Evolutionary conservation across 169 alveolate species (phyloP), one percentile per base, ranked within the genome.

Genomic region (Cytauxzoon felis): DNA sequence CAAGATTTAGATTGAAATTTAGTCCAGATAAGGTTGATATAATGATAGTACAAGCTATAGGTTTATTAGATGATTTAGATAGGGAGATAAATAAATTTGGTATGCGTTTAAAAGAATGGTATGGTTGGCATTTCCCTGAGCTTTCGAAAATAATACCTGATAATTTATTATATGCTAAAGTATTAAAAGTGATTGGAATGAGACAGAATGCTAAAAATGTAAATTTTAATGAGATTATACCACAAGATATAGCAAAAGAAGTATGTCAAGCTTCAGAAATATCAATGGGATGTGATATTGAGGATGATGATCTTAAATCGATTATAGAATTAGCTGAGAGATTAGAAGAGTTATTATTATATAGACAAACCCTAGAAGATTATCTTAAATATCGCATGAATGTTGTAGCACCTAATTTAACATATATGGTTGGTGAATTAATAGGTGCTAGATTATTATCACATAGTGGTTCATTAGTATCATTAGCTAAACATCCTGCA

Each of bases 111-210:
- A 92, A 94, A 81, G 93, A 87, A 65, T 94, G 99, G 98, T 96
- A 96, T 80, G 98, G 99, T 29, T 98, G 99, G 99, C 99, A 98
- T 82, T 98, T 98, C 92, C 99, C 99, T 27, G 99, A 96, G 84
- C 93, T 96, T 21, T 93, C 94, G n/a, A 95, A 93, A 82, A 95
- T 96, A 40, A 92, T 94, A 61, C 78, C 98, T 23, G 99, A 95
- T 70, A 94, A 93, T 81, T 82, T 89, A 42, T 82, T 94, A 16
- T 95, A 92, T 70, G 97, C 99, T 30, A 89, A 91, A 67, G 90
- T 91, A 50, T 95, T 95, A 30, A 75, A 91, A 47, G 64, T 68
- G 18, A 91, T 95, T 51, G 98, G 98, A 61, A 75, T 82, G 79
- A 88, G 96, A 60, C 85, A 87, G 61, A 88, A 93, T 54, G 92